A percentile compares a stretch with the other conserved stretches of the same genome.
Conservation (phyloP, 805 yeast species). For the Yarrowia sp. region DNA sequence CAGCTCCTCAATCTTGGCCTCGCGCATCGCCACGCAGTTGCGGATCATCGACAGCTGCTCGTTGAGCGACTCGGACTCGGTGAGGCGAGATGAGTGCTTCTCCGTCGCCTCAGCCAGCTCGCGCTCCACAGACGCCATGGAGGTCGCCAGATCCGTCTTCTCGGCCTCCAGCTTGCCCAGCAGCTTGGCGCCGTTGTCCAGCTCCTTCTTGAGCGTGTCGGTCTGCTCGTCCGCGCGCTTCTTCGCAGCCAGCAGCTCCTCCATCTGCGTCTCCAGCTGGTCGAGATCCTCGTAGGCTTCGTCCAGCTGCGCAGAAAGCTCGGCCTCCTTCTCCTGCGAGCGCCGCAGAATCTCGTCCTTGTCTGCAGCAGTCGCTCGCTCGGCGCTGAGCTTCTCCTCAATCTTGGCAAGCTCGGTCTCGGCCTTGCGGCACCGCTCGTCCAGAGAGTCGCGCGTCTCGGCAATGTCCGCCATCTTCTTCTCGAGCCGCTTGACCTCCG, state of each 20-base stretch:
- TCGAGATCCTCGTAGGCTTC: slow-evolving; percentile 39
- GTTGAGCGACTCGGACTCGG: slow-evolving; percentile 4
- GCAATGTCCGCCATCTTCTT: slow-evolving; percentile 32
- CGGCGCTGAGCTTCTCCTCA: slow-evolving; percentile 42
- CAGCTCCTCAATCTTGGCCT: slow-evolving; percentile 34
- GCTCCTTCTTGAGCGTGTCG: slow-evolving; percentile 39
- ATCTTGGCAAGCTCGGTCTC: slow-evolving; percentile 37
- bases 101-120: slow-evolving; percentile 34
- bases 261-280: slow-evolving; percentile 36
- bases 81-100: not conserved
- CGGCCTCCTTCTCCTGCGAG: slow-evolving; percentile 45
- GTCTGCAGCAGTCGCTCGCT: slow-evolving; percentile 45
- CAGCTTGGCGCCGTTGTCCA: slow-evolving; percentile 40
- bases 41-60: slow-evolving; percentile 30
- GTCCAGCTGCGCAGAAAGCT: slow-evolving; percentile 37
- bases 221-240: slow-evolving; percentile 38
- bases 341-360: slow-evolving; percentile 49
- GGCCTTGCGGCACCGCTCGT: slow-evolving; percentile 33
- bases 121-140: slow-evolving; percentile 39
- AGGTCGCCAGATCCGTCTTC: slow-evolving; percentile 36
- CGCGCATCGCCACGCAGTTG: slow-evolving; percentile 35
- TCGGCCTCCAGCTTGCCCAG: slow-evolving; percentile 41
- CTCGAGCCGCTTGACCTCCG: slow-evolving; percentile 39
- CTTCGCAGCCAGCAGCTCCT: slow-evolving; percentile 39
- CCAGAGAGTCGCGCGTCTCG: slow-evolving; percentile 36